A percentile compares a stretch with the other conserved stretches of the same genome.
phyloP scores from a whole-genome alignment of 352 stramenopile genomes.

The Pythium phragmitis region DNA sequence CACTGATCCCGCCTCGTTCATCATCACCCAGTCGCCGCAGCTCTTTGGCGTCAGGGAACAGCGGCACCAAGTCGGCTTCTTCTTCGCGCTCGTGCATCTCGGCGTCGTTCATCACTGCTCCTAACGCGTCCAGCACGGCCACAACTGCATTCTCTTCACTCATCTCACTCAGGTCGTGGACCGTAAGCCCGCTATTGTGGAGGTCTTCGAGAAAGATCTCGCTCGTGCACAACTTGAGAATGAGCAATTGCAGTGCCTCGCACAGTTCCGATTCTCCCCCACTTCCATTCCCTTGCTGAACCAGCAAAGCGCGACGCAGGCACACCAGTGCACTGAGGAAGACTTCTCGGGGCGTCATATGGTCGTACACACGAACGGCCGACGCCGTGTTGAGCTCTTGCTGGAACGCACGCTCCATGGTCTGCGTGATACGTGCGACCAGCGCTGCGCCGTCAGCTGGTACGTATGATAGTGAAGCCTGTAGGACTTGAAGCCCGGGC shows the following conservation, averaged over 20 bases:
- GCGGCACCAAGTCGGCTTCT: conserved; percentile 57
- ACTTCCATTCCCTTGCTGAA: conserved; percentile 38
- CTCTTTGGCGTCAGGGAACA: conserved; percentile 67
- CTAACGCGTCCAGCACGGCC: conserved; percentile 55
- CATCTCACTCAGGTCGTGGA: conserved; percentile 55
- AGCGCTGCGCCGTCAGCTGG: conserved; percentile 32
- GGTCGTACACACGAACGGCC: conserved; percentile 67
- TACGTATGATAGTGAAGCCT: conserved; percentile 49
- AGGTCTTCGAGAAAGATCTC: conserved; percentile 73
- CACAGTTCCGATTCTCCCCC: conserved; percentile 23
- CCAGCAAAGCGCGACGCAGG: conserved; percentile 57
- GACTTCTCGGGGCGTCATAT: conserved; percentile 64
- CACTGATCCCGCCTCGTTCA: neutral
- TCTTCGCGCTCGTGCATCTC: conserved; percentile 78
- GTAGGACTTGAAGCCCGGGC: conserved; percentile 68
- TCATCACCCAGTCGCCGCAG: conserved; percentile 30
- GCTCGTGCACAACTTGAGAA: conserved; percentile 70
- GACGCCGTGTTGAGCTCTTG: conserved; percentile 71
- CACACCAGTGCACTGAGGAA: conserved; percentile 76
- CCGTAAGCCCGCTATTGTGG: conserved; percentile 40
- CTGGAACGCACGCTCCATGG: conserved; percentile 69
- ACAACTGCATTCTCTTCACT: conserved; percentile 57
- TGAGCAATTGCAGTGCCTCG: conserved; percentile 49
- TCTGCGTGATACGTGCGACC: conserved; percentile 53
- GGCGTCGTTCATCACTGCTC: conserved; percentile 60